These are phyloP conservation scores for Naganishia vaughanmartiniae DNA, from an alignment of 768 basidiomycete species.

Conservation along the genomic window DNA sequence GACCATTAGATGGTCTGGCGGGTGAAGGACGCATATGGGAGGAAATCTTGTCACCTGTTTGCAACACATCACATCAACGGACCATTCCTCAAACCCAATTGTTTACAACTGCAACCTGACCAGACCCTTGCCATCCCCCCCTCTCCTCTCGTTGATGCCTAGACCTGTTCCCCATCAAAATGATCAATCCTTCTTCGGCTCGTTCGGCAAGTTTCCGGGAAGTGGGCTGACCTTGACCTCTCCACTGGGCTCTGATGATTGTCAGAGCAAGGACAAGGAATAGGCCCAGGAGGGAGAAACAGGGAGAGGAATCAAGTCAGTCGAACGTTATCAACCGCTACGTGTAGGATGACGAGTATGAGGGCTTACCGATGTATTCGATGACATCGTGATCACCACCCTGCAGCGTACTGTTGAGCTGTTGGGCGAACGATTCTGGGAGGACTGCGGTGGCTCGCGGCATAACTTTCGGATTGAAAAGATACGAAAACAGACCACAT, in stretches of 20 bases:
- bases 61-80: too few relatives aligned
- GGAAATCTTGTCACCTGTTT: too few relatives aligned
- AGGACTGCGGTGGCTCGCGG: slow-evolving; percentile 26
- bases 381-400: slow-evolving; percentile 24
- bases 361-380: slow-evolving; percentile 27
- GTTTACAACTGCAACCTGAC: too few relatives aligned
- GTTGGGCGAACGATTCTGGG: slow-evolving; percentile 20
- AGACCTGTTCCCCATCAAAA: neutral
- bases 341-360: neutral
- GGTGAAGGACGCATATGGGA: too few relatives aligned
- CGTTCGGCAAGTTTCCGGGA: slow-evolving; percentile 20
- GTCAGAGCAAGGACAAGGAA: neutral
- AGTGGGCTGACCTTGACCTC: slow-evolving; percentile 21
- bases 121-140: too few relatives aligned
- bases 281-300: neutral
- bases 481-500: neutral
- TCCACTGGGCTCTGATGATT: slow-evolving; percentile 14
- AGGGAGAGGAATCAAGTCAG: neutral
- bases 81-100: too few relatives aligned
- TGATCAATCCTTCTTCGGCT: slow-evolving; percentile 12
- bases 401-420: neutral
- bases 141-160: neutral
- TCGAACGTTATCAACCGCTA: neutral
- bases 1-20: too few relatives aligned
- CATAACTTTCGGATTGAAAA: neutral